Evolutionary conservation across 1,139 yeast genomes (phyloP).

Genomic region (Candida sanyaensis): DNA sequence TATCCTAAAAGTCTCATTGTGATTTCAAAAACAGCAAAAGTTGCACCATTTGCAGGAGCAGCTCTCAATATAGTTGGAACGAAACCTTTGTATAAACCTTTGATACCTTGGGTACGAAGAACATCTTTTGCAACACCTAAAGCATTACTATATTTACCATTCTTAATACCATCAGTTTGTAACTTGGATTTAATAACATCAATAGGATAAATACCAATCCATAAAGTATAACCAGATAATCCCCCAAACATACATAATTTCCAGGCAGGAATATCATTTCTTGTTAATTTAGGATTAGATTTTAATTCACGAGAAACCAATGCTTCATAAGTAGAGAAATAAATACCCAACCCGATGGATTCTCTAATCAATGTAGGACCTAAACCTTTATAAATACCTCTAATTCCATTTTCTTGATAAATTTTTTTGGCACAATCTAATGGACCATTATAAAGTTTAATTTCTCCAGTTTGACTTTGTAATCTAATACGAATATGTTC

Average conservation of each 20-base stretch:
- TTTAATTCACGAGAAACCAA: slow-evolving; percentile 65
- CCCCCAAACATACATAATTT: slow-evolving; percentile 83
- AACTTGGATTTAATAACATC: slow-evolving; percentile 84
- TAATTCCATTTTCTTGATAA: slow-evolving; percentile 51
- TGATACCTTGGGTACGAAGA: slow-evolving; percentile 56
- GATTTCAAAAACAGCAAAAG: slow-evolving; percentile 87
- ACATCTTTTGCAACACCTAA: slow-evolving; percentile 57
- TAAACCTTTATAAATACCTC: slow-evolving; percentile 75
- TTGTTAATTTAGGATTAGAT: slow-evolving; percentile 32
- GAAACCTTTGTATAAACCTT: slow-evolving; percentile 86
- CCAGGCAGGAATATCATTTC: slow-evolving; percentile 82
- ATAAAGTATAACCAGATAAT: slow-evolving; percentile 80
- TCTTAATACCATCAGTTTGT: slow-evolving; percentile 73
- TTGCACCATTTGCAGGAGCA: slow-evolving; percentile 96
- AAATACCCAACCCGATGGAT: slow-evolving; percentile 83
- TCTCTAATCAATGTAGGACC: slow-evolving; percentile 82
- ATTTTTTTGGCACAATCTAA: slow-evolving; percentile 71
- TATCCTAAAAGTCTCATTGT: slow-evolving; percentile 61
- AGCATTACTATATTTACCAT: slow-evolving; percentile 51
- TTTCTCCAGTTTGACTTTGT: slow-evolving; percentile 71
- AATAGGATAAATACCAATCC: slow-evolving; percentile 80
- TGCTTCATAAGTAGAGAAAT: slow-evolving; percentile 87
- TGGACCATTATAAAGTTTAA: slow-evolving; percentile 67
- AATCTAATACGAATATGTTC: slow-evolving; percentile 90
- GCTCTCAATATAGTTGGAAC: slow-evolving; percentile 90